These are phyloP conservation scores for carrot (Daucus carota) DNA, from an alignment of 129 eudicot species.

Conservation along the genomic window DH1_v3.0 NC_030382.2:44890001-44890500, in stretches of 20 bases:
- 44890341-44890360: conserved; percentile 40
- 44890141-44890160: neutral
- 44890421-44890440: neutral
- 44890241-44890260: neutral
- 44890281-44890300: conserved; percentile 63
- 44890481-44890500: neutral
- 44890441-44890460: neutral
- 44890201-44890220: neutral
- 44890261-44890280: neutral
- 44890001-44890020: too few species aligned
- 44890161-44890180: neutral
- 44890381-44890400: conserved; percentile 69
- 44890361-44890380: conserved; percentile 71
- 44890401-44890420: conserved; percentile 43
- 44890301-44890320: conserved; percentile 44
- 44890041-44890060: too few species aligned
- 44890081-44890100: neutral
- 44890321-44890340: conserved; percentile 27
- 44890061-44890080: too few species aligned
- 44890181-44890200: neutral
- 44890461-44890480: neutral
- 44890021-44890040: too few species aligned
- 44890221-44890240: neutral
- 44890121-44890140: neutral
- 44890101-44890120: conserved; percentile 5